Conservation (phyloP, 805 yeast species). For the Candida chilensis region DNA sequence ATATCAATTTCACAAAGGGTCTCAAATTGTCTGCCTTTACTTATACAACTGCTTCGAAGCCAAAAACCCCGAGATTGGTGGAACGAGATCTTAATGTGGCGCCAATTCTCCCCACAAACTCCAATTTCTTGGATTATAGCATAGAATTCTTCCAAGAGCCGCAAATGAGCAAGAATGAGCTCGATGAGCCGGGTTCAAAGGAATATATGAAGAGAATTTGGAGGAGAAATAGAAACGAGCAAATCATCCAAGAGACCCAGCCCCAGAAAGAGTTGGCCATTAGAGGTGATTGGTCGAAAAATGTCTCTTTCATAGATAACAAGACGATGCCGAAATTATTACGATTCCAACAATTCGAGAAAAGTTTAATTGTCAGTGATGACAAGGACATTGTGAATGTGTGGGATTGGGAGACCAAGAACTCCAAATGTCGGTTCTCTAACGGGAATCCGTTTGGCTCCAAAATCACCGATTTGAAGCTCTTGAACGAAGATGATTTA, state of each 20-base stretch:
- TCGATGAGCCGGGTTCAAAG: conserved; percentile 88
- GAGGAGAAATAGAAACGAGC: conserved; percentile 86
- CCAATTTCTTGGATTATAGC: conserved; percentile 65
- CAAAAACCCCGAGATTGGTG: conserved; percentile 48
- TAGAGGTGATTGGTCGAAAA: conserved; percentile 77
- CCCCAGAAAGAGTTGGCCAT: conserved; percentile 78
- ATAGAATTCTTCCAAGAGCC: conserved; percentile 96
- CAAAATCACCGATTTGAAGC: conserved; percentile 75
- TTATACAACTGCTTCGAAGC: conserved; percentile 37
- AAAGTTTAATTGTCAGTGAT: conserved; percentile 69
- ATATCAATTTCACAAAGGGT: background rate
- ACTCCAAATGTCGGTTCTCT: conserved; percentile 58
- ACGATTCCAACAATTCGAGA: conserved; percentile 85
- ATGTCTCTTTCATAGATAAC: conserved; percentile 51
- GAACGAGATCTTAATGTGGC: conserved; percentile 19
- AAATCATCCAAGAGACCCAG: conserved; percentile 81
- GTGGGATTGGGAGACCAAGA: conserved; percentile 75
- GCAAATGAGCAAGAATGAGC: conserved; percentile 76
- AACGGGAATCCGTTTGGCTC: conserved; percentile 86
- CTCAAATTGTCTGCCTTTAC: conserved; percentile 7
- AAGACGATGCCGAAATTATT: conserved; percentile 73
- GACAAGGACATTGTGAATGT: conserved; percentile 76
- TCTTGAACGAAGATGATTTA: conserved; percentile 86
- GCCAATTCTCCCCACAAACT: conserved; percentile 44
- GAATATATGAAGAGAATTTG: conserved; percentile 76